Base-by-base conservation (phyloP, 129 eudicot species). In the Dittrichia graveolens region DNA sequence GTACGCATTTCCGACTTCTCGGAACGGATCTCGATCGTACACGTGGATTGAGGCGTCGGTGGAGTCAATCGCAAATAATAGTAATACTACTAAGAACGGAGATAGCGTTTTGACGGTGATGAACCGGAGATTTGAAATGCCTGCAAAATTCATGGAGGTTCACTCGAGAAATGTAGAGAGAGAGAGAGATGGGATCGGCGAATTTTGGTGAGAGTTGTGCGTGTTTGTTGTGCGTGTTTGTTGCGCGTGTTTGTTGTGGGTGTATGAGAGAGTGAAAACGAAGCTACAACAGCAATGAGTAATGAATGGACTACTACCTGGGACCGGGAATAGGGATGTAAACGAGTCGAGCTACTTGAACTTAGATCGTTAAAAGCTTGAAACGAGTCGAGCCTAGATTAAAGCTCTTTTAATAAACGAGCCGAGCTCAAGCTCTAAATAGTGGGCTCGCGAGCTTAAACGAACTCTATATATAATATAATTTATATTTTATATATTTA, bases 1-100 rank as follows among this genome's bases (percentile, higher is more conserved):
- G 78, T 75, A 88, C 5, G 99, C 89, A 80, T 82, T 95, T 8
- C 99, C 99, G 73, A 95, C 99, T 79, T 95, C 99, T 61, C 86
- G 80, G 88, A 95, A 83, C 35, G 85, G 89, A 84, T 90, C 93
- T 71, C 83, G 88, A 68, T 69, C 73, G 90, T 95, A 95, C 83
- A 70, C 82, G 85, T 95, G 99, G 67, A 95, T 59, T 46, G 99
- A 95, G 44, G 94, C 96, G 53, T 82, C 76, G 57, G 89, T 77
- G 82, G 86, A 80, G 67, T 83, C 61, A 61, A 80, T 62, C 52
- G 75, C 71, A 24, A 75, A 66, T 67, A 75, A 19, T 19, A 75
- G 39, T 59, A 70, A 16, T 5, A 74, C 7, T 67, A 53, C 7
- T 67, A 53, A 8, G 49, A 71, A 38, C 31, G 59, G 44, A 47